Evolutionary conservation across 495 filamentous ascomycete species (phyloP).

Genomic region (Clohesyomyces aquaticus): DNA sequence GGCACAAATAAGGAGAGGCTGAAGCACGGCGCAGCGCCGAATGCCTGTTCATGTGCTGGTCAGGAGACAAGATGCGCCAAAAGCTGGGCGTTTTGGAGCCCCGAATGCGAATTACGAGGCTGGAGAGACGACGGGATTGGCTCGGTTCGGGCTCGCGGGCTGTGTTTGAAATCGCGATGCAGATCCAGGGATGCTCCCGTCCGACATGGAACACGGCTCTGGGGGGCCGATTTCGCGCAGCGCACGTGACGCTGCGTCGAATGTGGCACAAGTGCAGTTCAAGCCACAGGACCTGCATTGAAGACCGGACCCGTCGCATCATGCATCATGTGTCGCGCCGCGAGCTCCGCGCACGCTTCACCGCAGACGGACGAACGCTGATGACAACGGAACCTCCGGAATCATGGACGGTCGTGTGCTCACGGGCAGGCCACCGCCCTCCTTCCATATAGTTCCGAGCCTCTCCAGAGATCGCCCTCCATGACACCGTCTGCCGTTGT

Average conservation of each 20-base stretch:
- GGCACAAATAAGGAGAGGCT: slow-evolving; percentile 13
- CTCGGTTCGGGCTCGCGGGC: background rate
- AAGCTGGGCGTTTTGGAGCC: background rate
- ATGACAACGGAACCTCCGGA: slow-evolving; percentile 12
- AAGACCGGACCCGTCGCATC: background rate
- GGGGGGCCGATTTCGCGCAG: background rate
- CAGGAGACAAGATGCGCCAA: background rate
- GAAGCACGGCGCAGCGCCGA: background rate
- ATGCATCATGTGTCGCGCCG: background rate
- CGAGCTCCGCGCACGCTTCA: slow-evolving; percentile 6
- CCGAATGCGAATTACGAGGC: slow-evolving; percentile 24
- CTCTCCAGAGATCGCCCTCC: background rate
- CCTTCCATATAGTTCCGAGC: background rate
- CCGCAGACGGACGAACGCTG: slow-evolving; percentile 1
- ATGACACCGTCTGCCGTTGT: background rate
- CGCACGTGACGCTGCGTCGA: background rate
- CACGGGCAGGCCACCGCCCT: background rate
- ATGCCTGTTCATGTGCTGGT: background rate
- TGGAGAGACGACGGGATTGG: background rate
- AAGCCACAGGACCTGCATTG: background rate
- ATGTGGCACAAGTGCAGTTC: background rate
- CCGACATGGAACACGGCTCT: background rate
- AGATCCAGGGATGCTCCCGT: background rate
- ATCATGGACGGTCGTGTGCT: slow-evolving; percentile 8
- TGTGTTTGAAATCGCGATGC: slow-evolving; percentile 5